Conservation (phyloP, 495 filamentous ascomycete genomes). For the Neurospora tetraspora region DNA sequence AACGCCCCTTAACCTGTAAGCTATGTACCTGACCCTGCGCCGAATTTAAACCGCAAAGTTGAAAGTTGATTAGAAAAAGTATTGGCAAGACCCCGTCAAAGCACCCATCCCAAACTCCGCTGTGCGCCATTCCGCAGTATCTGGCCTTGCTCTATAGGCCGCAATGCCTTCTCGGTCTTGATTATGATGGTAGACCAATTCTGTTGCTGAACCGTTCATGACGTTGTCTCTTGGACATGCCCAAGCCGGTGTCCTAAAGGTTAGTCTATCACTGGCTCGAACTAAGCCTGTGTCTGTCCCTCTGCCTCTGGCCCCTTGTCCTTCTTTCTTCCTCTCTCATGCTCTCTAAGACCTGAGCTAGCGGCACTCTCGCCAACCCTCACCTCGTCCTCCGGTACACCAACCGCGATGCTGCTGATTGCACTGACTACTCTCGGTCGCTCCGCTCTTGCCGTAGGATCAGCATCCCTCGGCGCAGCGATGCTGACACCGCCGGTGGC, state of each 20-base stretch:
- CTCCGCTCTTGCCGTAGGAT: constrained; percentile 8
- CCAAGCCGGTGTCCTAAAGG: background rate
- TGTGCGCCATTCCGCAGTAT: background rate
- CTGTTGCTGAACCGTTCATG: background rate
- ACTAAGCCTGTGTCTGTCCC: background rate
- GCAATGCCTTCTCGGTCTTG: background rate
- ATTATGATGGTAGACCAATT: background rate
- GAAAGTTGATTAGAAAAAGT: background rate
- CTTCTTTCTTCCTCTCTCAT: background rate
- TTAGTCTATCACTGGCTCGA: background rate
- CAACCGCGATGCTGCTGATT: constrained; percentile 30
- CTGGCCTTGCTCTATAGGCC: background rate
- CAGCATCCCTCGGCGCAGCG: constrained; percentile 19
- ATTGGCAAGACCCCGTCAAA: background rate
- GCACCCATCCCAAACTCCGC: background rate
- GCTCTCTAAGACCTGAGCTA: constrained; percentile 27
- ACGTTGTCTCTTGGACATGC: background rate
- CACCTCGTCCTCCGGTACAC: constrained; percentile 40
- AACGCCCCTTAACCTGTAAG: background rate
- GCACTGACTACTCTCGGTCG: constrained; percentile 25
- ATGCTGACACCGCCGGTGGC: constrained; percentile 18
- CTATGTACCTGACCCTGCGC: background rate
- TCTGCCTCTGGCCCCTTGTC: background rate
- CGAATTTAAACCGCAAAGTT: background rate
- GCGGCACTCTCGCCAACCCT: constrained; percentile 48